Conservation (phyloP, 176 grass and related monocot genomes). For the Oryza longistaminata region DNA sequence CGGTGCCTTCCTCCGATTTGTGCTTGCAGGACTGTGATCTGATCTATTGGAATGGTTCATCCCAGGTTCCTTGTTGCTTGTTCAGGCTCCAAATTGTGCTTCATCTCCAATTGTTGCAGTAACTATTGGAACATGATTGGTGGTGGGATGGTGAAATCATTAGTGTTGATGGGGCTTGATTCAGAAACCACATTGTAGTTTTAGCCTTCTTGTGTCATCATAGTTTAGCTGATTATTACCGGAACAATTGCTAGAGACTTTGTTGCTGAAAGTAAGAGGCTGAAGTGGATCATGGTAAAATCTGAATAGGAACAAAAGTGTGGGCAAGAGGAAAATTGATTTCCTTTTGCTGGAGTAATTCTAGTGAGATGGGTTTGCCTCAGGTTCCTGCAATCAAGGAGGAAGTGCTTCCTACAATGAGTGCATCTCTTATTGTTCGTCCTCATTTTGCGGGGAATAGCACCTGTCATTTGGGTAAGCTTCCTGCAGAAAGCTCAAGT, state of each 20-base stretch:
- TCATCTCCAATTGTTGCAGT: slow-evolving; percentile 35
- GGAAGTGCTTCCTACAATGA: slow-evolving; percentile 42
- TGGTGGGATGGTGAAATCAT: slow-evolving; percentile 14
- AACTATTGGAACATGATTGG: slow-evolving; percentile 39
- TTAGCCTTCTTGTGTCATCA: neutral
- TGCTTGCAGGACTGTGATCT: slow-evolving; percentile 33
- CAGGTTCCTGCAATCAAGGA: slow-evolving; percentile 53
- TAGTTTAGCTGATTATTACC: slow-evolving; percentile 25
- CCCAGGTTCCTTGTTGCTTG: slow-evolving; percentile 48
- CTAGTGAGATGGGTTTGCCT: slow-evolving; percentile 71
- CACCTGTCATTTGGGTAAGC: slow-evolving; percentile 37
- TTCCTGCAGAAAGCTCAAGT: slow-evolving; percentile 35
- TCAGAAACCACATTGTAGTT: slow-evolving; percentile 36
- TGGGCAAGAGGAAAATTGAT: neutral
- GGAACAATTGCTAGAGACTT: neutral
- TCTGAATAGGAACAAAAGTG: neutral
- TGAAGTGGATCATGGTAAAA: neutral
- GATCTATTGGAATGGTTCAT: slow-evolving; percentile 40
- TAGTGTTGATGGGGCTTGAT: slow-evolving; percentile 12
- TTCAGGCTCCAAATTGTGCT: slow-evolving; percentile 49
- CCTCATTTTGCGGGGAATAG: slow-evolving; percentile 25
- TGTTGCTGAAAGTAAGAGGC: neutral
- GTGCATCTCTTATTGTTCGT: slow-evolving; percentile 47
- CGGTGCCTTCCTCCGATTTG: slow-evolving; percentile 5
- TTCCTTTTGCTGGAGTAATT: slow-evolving; percentile 10